A percentile compares a stretch with the other conserved stretches of the same genome.
Conservation (phyloP, 176 grass and related monocot species). For the Aegilops sharonensis region DNA sequence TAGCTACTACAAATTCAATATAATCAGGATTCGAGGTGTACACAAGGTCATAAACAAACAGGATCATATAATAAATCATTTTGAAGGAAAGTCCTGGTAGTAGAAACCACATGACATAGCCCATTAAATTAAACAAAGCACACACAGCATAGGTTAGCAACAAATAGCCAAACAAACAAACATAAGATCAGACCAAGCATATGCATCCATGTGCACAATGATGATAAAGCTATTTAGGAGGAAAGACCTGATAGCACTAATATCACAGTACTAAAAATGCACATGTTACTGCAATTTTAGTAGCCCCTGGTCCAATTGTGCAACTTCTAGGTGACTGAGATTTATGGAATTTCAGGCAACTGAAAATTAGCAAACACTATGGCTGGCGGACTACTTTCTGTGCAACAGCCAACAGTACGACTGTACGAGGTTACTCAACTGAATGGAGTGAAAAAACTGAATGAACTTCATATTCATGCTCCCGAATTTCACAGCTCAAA, state of each 20-base stretch:
- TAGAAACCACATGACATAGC: background rate
- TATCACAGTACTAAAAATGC: background rate
- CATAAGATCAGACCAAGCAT: background rate
- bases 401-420: background rate
- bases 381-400: background rate
- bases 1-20: background rate
- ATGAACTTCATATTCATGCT: constrained; percentile 2
- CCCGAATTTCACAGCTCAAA: background rate
- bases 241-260: background rate
- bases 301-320: background rate
- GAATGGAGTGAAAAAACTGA: constrained; percentile 3
- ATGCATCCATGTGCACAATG: too few species aligned
- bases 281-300: background rate
- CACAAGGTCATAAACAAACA: background rate
- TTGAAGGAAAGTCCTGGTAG: background rate
- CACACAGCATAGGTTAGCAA: background rate
- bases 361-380: background rate
- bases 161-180: background rate
- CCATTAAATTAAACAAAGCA: background rate
- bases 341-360: background rate
- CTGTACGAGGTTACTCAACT: background rate
- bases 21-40: background rate
- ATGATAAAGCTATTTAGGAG: background rate
- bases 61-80: background rate
- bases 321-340: background rate